Conservation (phyloP, 495 filamentous ascomycete genomes). For the Talaromyces liani region DNA sequence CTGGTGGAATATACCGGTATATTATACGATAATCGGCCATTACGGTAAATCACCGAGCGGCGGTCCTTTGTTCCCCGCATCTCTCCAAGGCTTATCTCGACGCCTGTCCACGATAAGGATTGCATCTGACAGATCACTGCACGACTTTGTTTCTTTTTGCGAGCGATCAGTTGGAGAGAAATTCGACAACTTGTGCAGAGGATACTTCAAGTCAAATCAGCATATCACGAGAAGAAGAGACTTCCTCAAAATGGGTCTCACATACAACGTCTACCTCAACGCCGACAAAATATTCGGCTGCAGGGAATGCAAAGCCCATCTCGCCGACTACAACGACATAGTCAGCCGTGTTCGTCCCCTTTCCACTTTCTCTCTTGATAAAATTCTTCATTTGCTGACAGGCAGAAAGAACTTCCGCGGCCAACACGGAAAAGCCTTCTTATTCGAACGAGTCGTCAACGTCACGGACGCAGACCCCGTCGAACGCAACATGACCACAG, state of each 20-base stretch:
- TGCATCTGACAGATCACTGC: not conserved
- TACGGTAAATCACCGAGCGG: not conserved
- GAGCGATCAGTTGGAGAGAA: not conserved
- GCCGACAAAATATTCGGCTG: conserved; percentile 89
- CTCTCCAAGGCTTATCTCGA: not conserved
- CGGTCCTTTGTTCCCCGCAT: not conserved
- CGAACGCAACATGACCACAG: conserved; percentile 99
- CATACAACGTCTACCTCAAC: conserved; percentile 93
- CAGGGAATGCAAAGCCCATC: conserved; percentile 91
- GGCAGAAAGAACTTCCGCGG: conserved; percentile 86
- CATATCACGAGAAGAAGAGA: conserved; percentile 2
- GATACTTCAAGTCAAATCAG: no score
- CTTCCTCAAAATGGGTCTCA: conserved; percentile 67
- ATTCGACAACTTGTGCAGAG: no score
- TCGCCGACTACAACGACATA: conserved; percentile 91
- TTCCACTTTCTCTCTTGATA: not conserved
- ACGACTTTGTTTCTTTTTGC: not conserved
- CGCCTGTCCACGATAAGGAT: not conserved
- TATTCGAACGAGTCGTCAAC: conserved; percentile 94
- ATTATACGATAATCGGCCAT: not conserved
- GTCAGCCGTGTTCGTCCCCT: conserved; percentile 69
- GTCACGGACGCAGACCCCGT: conserved; percentile 67
- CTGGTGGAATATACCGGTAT: not conserved
- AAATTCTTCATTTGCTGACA: conserved; percentile 7
- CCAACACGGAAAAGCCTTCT: conserved; percentile 96